Evolutionary conservation across 148 eudicot species (phyloP).

Genomic region (Nepenthes gracilis): DNA sequence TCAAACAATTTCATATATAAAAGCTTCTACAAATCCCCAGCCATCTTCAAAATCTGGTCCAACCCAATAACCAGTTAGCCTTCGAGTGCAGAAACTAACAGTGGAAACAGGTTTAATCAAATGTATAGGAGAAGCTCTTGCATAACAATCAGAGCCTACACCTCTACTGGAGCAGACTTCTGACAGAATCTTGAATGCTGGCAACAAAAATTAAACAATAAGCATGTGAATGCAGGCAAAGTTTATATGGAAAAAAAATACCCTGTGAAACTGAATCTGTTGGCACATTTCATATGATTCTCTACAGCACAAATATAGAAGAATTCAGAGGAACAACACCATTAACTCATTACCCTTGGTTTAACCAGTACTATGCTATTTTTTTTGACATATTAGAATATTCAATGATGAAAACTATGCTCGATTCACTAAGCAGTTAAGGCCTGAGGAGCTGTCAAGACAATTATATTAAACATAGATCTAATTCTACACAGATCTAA

Average conservation of each 20-base stretch:
- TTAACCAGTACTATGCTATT: too few relatives aligned
- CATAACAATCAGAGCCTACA: conserved; percentile 4
- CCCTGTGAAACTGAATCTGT: not conserved
- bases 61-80: conserved; percentile 59
- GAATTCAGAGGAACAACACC: too few relatives aligned
- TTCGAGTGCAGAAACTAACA: conserved; percentile 18
- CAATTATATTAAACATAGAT: too few relatives aligned
- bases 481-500: too few relatives aligned
- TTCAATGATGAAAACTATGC: too few relatives aligned
- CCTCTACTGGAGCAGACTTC: conserved; percentile 13
- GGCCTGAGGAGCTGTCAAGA: too few relatives aligned
- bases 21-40: conserved; percentile 75
- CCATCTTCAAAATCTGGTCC: conserved; percentile 92
- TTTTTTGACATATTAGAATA: too few relatives aligned
- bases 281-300: not conserved
- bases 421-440: too few relatives aligned
- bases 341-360: too few relatives aligned
- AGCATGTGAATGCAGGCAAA: not conserved
- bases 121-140: conserved; percentile 2
- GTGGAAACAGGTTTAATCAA: conserved; percentile 6
- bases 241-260: not conserved
- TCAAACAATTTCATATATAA: conserved; percentile 26
- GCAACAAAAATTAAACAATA: conserved; percentile 6
- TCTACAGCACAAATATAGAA: too few relatives aligned
- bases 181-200: conserved; percentile 20